Evolutionary conservation across 108 stramenopile species (phyloP).

Genomic region (Skeletonema potamos): DNA sequence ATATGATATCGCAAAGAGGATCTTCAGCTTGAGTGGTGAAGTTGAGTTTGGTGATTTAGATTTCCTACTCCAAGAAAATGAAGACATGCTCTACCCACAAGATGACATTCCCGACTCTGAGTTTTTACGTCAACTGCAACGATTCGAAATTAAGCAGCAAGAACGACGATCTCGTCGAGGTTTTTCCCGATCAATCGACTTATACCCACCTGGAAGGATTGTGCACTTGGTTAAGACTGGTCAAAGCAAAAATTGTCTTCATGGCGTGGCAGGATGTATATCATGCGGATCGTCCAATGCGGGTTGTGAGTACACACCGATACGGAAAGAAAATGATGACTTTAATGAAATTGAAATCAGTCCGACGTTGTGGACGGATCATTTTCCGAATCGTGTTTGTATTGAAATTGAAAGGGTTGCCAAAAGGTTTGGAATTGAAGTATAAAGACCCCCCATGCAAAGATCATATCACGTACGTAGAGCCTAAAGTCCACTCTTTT

Average conservation of each 20-base stretch:
- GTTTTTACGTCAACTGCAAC: constrained; percentile 68
- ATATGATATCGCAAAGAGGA: constrained; percentile 54
- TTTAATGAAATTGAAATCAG: constrained; percentile 87
- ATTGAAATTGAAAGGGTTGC: constrained; percentile 62
- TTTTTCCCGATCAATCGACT: constrained; percentile 31
- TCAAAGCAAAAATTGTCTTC: constrained; percentile 53
- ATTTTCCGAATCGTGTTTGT: constrained; percentile 84
- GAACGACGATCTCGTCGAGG: constrained; percentile 68
- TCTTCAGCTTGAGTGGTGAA: constrained; percentile 42
- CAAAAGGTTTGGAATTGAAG: constrained; percentile 34
- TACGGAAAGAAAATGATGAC: constrained; percentile 79
- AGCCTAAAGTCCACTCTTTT: not conserved
- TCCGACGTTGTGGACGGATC: constrained; percentile 88
- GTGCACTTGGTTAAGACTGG: constrained; percentile 86
- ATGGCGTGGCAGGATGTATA: constrained; percentile 52
- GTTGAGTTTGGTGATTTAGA: constrained; percentile 50
- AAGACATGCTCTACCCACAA: constrained; percentile 53
- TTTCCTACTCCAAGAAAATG: constrained; percentile 54
- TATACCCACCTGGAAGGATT: constrained; percentile 85
- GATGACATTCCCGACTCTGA: constrained; percentile 57
- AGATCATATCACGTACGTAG: not conserved
- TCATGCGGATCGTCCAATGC: constrained; percentile 76
- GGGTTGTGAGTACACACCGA: constrained; percentile 79
- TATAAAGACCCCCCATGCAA: not conserved
- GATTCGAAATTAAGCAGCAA: constrained; percentile 65